phyloP scores from a whole-genome alignment of 305 asterid species.

The Fraxinus xanthoxyloides region DNA sequence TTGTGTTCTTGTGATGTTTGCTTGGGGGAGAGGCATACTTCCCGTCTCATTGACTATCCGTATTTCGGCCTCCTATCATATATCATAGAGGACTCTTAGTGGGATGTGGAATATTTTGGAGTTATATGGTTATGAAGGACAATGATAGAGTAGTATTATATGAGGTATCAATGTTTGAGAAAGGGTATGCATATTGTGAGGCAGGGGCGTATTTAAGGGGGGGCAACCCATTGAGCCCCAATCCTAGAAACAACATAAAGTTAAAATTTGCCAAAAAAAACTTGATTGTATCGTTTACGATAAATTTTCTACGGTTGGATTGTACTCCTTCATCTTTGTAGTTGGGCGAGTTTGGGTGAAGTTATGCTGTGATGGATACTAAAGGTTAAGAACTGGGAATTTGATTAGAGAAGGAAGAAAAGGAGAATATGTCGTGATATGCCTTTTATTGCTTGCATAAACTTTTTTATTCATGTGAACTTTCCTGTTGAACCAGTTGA shows the following conservation, averaged over 20 bases:
- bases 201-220: not conserved
- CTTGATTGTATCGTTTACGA: not conserved
- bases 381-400: not conserved
- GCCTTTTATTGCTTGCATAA: not conserved
- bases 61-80: not conserved
- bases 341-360: not conserved
- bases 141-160: not conserved
- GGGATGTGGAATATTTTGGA: not conserved
- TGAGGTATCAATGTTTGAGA: not conserved
- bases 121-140: not conserved
- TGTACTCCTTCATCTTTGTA: not conserved
- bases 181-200: not conserved
- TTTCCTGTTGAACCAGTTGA: not conserved
- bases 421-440: not conserved
- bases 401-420: not conserved
- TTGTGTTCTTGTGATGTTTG: not conserved
- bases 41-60: not conserved
- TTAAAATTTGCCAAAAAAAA: not conserved
- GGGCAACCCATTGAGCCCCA: not conserved
- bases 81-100: not conserved
- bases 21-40: not conserved
- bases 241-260: not conserved
- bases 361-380: not conserved
- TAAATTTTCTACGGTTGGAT: not conserved
- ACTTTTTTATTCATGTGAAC: not conserved